These are phyloP conservation scores for Eimeria zaria DNA, from an alignment of 169 alveolate genomes.

Conservation along the genomic window DNA sequence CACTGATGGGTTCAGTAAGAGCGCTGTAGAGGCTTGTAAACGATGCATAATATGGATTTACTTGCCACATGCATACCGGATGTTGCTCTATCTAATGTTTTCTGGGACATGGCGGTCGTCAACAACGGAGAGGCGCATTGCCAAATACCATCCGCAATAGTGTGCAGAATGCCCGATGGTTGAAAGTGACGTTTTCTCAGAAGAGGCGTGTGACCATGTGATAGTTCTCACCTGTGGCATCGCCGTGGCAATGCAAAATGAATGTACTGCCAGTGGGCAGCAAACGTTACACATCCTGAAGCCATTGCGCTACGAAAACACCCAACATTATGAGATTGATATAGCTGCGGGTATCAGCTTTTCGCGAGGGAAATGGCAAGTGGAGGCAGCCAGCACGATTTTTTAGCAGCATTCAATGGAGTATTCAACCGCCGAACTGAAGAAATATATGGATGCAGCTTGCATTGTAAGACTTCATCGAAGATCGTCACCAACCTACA, in stretches of 20 bases:
- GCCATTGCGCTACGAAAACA: not conserved
- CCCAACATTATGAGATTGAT: not conserved
- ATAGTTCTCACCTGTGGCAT: not conserved
- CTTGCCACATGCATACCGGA: not conserved
- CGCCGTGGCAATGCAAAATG: not conserved
- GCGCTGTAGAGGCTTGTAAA: not conserved
- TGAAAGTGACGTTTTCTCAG: not conserved
- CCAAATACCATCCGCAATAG: not conserved
- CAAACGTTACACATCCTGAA: not conserved
- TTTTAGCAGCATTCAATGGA: not conserved
- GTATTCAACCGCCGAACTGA: not conserved
- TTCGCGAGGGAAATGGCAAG: not conserved
- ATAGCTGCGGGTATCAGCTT: not conserved
- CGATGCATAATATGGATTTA: not conserved
- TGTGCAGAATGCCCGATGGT: not conserved
- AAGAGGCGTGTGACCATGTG: not conserved
- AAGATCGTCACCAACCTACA: not conserved
- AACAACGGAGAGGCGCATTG: not conserved
- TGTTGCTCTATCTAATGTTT: not conserved
- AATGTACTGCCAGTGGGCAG: not conserved
- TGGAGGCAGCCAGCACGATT: not conserved
- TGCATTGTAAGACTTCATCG: not conserved
- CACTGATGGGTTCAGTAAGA: not conserved
- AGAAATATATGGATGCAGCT: not conserved
- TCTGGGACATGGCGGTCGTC: not conserved